Evolutionary conservation across 2,329 filamentous ascomycete genomes (phyloP), one percentile per base, ranked within the genome.

Genomic region (Cladobotryum protrusum): DNA sequence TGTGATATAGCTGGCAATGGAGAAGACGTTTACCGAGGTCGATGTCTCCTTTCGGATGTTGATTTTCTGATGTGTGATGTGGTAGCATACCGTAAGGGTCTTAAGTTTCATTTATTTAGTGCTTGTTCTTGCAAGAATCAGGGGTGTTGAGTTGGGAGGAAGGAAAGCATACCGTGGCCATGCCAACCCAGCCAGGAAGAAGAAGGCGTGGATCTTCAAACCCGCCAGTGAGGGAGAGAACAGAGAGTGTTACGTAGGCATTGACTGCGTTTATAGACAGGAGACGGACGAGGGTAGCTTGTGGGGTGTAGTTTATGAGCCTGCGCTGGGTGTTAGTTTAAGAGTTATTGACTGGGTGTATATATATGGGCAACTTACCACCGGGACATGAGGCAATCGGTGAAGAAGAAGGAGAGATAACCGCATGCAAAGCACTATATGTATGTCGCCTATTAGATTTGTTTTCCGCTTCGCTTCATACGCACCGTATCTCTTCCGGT

Each of bases 231-330:
- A 89, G 71, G 59, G 83, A 83, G 37, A 89, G 79, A 20, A 86
- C 79, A 71, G 82, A 84, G 47, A 85, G 85, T 19, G 86, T 89
- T 44, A 87, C 73, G 67, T 89, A 89, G 55, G 84, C 83, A 63
- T 89, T 89, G 53, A 87, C 75, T 49, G 81, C 82, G 64, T 85
- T 87, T 54, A 86, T 85, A 52, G 86, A 86, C 45, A 89, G 74
- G 41, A 93, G 83, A 45, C 88, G 87, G 51, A 93, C 83, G 54
- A 91, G 81, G 43, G 89, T 89, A 45, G 87, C 88, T 65, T 83
- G 80, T 2, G 88, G 87, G 13, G 87, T 89, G 70, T 92, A 93
- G 66, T 90, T 86, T 58, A 92, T 77, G 59, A 93, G 83, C 88
- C 86, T 87, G 52, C 18, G n/a, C n/a, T 15, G 7, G 5, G 37